Evolutionary conservation across 2,329 filamentous ascomycete genomes (phyloP).

Genomic region (Trichoderma atrobrunneum): DNA sequence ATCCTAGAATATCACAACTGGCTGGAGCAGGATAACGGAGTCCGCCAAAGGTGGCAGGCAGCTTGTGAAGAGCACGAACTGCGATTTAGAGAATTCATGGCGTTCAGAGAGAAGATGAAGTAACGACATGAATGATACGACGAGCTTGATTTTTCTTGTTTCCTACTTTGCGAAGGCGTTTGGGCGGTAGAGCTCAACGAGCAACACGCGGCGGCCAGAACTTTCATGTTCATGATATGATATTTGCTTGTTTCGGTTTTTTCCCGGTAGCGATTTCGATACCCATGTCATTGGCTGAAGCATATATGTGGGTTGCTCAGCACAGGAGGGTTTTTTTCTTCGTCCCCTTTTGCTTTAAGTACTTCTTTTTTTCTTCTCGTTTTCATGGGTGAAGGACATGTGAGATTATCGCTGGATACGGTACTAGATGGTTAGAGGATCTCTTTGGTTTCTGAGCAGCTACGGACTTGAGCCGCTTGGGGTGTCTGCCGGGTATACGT

Average conservation of each 20-base stretch:
- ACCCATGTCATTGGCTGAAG: slow-evolving; percentile 2
- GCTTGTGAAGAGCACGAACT: slow-evolving; percentile 59
- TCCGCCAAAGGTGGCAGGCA: slow-evolving; percentile 59
- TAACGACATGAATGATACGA: slow-evolving; percentile 18
- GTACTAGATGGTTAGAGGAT: not conserved
- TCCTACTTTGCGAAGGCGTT: not conserved
- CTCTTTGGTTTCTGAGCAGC: not conserved
- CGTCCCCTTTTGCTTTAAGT: not conserved
- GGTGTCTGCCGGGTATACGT: not conserved
- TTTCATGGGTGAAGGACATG: not conserved
- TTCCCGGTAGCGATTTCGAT: not conserved
- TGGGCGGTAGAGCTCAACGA: not conserved
- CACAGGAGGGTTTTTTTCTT: not conserved
- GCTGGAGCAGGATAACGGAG: slow-evolving; percentile 62
- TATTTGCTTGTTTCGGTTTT: not conserved
- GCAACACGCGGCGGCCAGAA: not conserved
- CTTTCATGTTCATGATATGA: not conserved
- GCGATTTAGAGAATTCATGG: slow-evolving; percentile 57
- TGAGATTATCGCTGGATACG: not conserved
- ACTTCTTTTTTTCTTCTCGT: not conserved
- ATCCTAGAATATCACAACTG: slow-evolving; percentile 58
- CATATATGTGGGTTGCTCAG: not conserved
- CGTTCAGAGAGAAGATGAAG: slow-evolving; percentile 45
- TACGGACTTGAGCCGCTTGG: not conserved
- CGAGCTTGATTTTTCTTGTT: not conserved